phyloP scores from a whole-genome alignment of 768 basidiomycete species.

The Cyathus striatus region DNA sequence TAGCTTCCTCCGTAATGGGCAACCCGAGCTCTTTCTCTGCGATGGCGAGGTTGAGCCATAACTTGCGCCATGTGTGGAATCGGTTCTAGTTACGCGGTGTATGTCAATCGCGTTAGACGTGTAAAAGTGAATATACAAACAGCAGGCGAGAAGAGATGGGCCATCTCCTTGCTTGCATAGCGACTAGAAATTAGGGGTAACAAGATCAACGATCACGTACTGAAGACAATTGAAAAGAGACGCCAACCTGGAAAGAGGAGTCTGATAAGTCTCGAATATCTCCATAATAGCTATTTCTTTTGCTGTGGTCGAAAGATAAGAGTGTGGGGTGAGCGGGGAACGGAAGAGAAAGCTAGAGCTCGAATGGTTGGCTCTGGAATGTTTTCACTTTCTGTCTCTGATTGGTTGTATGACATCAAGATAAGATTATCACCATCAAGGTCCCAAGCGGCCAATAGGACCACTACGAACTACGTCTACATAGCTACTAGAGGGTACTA shows the following conservation, averaged over 20 bases:
- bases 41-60: slow-evolving; percentile 95
- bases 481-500: too few species aligned
- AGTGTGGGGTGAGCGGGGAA: too few species aligned
- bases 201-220: not conserved
- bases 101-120: not conserved
- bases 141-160: slow-evolving; percentile 90
- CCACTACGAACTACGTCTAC: too few species aligned
- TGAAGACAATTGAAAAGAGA: not conserved
- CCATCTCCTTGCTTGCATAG: slow-evolving; percentile 99
- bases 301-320: too few species aligned
- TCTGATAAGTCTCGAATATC: slow-evolving; percentile 68
- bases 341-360: too few species aligned
- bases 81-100: slow-evolving; percentile 59
- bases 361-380: too few species aligned
- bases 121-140: slow-evolving; percentile 39
- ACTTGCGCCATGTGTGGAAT: slow-evolving; percentile 89
- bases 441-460: too few species aligned
- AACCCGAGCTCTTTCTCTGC: slow-evolving; percentile 96
- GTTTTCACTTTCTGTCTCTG: too few species aligned
- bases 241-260: slow-evolving; percentile 70
- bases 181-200: slow-evolving; percentile 60
- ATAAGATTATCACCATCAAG: too few species aligned
- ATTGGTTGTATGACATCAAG: too few species aligned
- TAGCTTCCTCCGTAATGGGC: slow-evolving; percentile 83
- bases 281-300: slow-evolving; percentile 39